phyloP scores from a whole-genome alignment of 306 rosid species.

The Psophocarpus tetragonolobus region DNA sequence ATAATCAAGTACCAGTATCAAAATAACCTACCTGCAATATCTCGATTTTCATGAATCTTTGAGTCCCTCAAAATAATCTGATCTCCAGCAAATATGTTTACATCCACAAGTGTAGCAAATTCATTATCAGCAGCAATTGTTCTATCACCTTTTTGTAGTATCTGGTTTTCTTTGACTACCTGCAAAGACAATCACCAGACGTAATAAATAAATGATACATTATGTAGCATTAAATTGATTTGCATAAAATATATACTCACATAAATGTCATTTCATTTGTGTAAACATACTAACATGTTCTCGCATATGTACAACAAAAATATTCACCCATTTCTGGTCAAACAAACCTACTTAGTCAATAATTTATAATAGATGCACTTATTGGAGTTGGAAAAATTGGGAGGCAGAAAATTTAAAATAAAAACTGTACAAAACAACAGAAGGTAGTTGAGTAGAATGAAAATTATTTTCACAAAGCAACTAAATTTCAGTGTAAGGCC shows the following conservation, averaged over 20 bases:
- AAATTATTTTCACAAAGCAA: not conserved
- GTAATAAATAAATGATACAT: not conserved
- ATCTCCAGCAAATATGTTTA: conserved; percentile 87
- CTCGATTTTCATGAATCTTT: conserved; percentile 91
- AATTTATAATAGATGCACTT: not conserved
- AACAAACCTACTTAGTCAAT: not conserved
- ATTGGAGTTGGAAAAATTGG: not conserved
- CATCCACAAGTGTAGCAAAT: conserved; percentile 76
- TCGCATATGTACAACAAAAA: not conserved
- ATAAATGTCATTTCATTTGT: not conserved
- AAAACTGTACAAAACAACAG: not conserved
- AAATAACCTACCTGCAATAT: conserved; percentile 79
- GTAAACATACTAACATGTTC: not conserved
- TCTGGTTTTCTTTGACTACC: conserved; percentile 98
- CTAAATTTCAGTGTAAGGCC: not conserved
- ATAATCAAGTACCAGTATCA: not conserved
- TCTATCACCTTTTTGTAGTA: conserved; percentile 79
- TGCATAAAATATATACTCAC: not conserved
- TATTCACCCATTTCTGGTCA: not conserved
- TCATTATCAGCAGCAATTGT: conserved; percentile 70
- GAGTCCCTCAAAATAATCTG: conserved; percentile 89
- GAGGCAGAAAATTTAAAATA: not conserved
- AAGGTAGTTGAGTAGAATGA: not conserved
- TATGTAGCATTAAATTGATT: conserved; percentile 16
- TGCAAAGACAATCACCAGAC: conserved; percentile 37